Base-by-base conservation (phyloP, 805 yeast genomes). In the Saccharomycopsis microspora region DNA sequence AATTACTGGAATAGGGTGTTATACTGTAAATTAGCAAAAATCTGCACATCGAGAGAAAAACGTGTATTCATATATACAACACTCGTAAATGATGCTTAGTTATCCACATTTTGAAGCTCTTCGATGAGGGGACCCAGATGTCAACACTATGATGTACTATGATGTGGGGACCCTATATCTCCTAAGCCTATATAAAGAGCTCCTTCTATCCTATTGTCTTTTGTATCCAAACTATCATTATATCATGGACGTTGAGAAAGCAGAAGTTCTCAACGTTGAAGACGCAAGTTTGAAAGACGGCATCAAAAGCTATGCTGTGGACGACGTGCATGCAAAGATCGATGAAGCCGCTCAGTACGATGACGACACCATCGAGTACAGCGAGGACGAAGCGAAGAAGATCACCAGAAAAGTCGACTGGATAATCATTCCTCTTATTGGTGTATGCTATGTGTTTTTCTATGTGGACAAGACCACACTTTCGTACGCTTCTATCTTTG, bases 401-500 rank as follows among this genome's bases (percentile, higher is more conserved):
- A 55, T 72, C 9, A 56, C 64, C 3, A 52, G 70, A 41, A 70
- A 69, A 47, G 63, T 68, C 46, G 74, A 70, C 55, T 45, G 57
- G 46, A 57, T 54, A 45, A 44, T 71, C n/a, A 42, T 70, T 49
- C 73, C 75, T 1, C 40, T 69, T 34, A 60, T 71, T 50, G 59
- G 63, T 41, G 48, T 61, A 31, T 51, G 69, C 10, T 66, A 64
- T 58, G 58, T 66, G 36, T 57, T 60, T 33, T 74, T 70, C 54
- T 62, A 64, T 49, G 65, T 70, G 69, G 75, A 70, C 19, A 70
- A 71, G 51, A 56, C 62, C 27, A 56, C 71, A 4, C 63, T 61
- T 45, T 62, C 71, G 3, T 68, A 64, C 53, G 76, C 76, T 4
- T 68, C 76, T 4, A 62, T 74, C 41, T 64, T 70, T 54, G 76